Base-by-base conservation (phyloP, 495 filamentous ascomycete genomes). In the Aspergillus saccharolyticus region DNA sequence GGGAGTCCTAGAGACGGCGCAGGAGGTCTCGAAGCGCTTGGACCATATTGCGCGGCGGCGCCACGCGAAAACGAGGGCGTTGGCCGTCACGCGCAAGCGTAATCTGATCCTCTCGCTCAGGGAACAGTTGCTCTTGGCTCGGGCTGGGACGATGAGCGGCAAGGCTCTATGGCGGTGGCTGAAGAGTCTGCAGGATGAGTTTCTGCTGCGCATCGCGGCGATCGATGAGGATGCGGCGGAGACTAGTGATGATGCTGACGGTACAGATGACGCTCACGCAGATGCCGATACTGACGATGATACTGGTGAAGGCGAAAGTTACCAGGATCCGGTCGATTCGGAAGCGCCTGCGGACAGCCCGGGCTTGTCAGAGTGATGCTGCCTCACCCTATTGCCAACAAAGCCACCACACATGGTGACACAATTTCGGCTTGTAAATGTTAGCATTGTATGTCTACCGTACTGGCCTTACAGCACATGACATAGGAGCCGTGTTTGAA, bases 91-190 rank as follows among this genome's bases (percentile, higher is more conserved):
- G 4, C 76, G 79, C 4, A 83, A 85, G 18, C 80, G 89, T 42
- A 92, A 87, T 55, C 64, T 96, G 18, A 73, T 96, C 6, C 75
- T 95, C 18, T 85, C 81, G 24, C 68, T 98, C 39, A 80, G 84
- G 20, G 89, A 94, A 61, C 83, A 87, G 50, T 74, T 97, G n/a
- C 63, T 82, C 15, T 87, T 95, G 56, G 86, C 88, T 0, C 71
- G 78, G 7, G 76, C 85, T 16, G 85, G 89, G 0, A 79, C 72
- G 4, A 86, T 96, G 83, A 80, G 89, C 30, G 84, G 82, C 6
- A 74, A 75, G 4, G 76, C 78, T 0, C 70, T 97, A 18, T 69
- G 69, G 6, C 72, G 72, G 18, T 94, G 89, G 80, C 67, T 97
- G 53, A 77, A 73, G 48, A 81, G 80, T 42, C 69, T 96, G 19